These are phyloP conservation scores for Teunomyces kruisii DNA, from an alignment of 805 yeast genomes.

Conservation along the genomic window DNA sequence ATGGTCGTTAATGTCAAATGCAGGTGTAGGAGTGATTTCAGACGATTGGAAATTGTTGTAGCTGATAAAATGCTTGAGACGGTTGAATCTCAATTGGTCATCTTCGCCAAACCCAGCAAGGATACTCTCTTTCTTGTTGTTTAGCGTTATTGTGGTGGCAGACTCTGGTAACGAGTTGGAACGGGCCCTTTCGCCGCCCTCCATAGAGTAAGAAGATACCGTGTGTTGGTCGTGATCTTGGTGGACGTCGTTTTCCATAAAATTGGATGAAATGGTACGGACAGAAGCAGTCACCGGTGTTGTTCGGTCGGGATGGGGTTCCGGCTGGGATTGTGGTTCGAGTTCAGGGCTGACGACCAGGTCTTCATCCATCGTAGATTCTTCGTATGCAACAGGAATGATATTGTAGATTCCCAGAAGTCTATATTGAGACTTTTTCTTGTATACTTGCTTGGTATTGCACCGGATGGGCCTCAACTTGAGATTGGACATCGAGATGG, in stretches of 20 bases:
- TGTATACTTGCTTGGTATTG: constrained; percentile 25
- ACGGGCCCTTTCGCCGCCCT: constrained; percentile 11
- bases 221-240: background rate
- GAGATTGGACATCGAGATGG: constrained; percentile 34
- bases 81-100: constrained; percentile 16
- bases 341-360: background rate
- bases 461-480: constrained; percentile 42
- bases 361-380: constrained; percentile 4
- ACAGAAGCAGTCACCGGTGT: background rate
- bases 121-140: constrained; percentile 2
- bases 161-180: constrained; percentile 22
- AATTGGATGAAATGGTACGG: constrained; percentile 1
- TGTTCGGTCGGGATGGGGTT: too few species aligned
- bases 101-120: constrained; percentile 7
- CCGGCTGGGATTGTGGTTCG: background rate
- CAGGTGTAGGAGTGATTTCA: background rate
- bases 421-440: constrained; percentile 42
- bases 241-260: constrained; percentile 11
- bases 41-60: constrained; percentile 9
- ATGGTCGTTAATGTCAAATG: constrained; percentile 14
- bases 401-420: constrained; percentile 37
- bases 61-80: constrained; percentile 24
- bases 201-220: constrained; percentile 3
- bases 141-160: background rate
- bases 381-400: constrained; percentile 30